Base-by-base conservation (phyloP, 2,329 filamentous ascomycete species). In the Ramichloridium luteum region DNA sequence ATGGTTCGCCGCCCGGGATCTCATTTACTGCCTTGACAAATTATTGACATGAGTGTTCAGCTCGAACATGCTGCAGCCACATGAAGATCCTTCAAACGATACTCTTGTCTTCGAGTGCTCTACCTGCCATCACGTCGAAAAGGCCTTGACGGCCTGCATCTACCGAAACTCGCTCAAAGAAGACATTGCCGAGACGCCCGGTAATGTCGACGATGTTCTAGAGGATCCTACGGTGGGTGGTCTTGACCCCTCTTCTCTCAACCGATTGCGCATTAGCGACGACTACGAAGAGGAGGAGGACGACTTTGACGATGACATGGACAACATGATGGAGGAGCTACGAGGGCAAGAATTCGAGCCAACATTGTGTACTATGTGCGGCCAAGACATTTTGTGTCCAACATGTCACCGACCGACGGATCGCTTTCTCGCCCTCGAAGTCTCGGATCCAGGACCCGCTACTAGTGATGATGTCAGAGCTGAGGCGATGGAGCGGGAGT, bases 191-290 rank as follows among this genome's bases (percentile, higher is more conserved):
- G 90, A 94, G 62, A 96, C 88, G 25, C 88, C 90, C 37, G 90
- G 92, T 62, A 88, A 96, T 50, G 94, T 88, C 40, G 84, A 93
- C 61, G 92, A 98, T 63, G 86, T 98, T 52, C 84, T 80, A 55
- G 86, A 83, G 54, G 90, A 98, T 72, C 90, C 90, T 61, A 98
- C 92, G 76, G 88, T 98, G 79, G 73, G 88, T 93, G 50, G 45
- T 29, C 17, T 36, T 25, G 30, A 41, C 34, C 34, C 30, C 28
- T 31, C 31, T 40, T 25, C 32, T 25, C 28, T 20, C 31, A 31
- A 36, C 18, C 27, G 41, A 26, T 40, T 38, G n/a, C 34, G 30
- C 28, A 46, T 45, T 41, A 37, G 46, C 25, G 42, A 48, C 30
- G 31, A 16, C 13, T 27, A 18, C 11, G 27, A 36, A 12, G 34